A percentile compares a stretch with the other conserved stretches of the same genome.
phyloP scores from a whole-genome alignment of 257 asterid genomes.

The Cordia subcordata region DNA sequence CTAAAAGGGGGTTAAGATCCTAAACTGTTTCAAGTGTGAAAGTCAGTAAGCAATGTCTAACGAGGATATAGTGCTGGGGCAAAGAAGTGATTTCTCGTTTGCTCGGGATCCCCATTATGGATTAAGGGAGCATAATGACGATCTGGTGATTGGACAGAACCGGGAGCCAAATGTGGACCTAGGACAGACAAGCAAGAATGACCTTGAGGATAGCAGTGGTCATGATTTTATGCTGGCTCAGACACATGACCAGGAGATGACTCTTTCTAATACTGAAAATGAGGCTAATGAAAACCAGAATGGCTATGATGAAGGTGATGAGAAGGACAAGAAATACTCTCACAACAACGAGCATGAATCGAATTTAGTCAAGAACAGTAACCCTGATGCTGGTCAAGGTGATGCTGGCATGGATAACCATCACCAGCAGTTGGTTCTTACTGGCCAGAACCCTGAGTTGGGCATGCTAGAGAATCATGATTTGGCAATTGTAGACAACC shows the following conservation, averaged over 20 bases:
- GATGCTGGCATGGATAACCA: slow-evolving; percentile 20
- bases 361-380: slow-evolving; percentile 17
- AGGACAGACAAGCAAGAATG: slow-evolving; percentile 16
- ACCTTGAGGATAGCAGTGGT: slow-evolving; percentile 21
- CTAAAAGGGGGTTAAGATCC: no score
- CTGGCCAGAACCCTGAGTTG: slow-evolving; percentile 27
- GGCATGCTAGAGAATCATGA: slow-evolving; percentile 32
- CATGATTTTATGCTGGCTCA: slow-evolving; percentile 25
- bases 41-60: no score
- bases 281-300: slow-evolving; percentile 19
- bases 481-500: slow-evolving; percentile 31
- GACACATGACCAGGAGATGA: slow-evolving; percentile 21
- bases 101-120: slow-evolving; percentile 36
- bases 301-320: slow-evolving; percentile 24
- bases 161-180: slow-evolving; percentile 27
- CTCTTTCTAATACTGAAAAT: slow-evolving; percentile 19
- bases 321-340: slow-evolving; percentile 32
- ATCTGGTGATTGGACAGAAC: slow-evolving; percentile 18
- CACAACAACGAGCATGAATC: slow-evolving; percentile 21
- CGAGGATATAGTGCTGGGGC: slow-evolving; percentile 21
- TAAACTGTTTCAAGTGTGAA: no score
- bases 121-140: neutral
- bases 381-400: slow-evolving; percentile 24
- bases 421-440: slow-evolving; percentile 19
- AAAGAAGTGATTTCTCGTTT: slow-evolving; percentile 21